Evolutionary conservation across 441 rosid species (phyloP), one percentile per base, ranked within the genome.

Genomic region (Erodium moschatum): DNA sequence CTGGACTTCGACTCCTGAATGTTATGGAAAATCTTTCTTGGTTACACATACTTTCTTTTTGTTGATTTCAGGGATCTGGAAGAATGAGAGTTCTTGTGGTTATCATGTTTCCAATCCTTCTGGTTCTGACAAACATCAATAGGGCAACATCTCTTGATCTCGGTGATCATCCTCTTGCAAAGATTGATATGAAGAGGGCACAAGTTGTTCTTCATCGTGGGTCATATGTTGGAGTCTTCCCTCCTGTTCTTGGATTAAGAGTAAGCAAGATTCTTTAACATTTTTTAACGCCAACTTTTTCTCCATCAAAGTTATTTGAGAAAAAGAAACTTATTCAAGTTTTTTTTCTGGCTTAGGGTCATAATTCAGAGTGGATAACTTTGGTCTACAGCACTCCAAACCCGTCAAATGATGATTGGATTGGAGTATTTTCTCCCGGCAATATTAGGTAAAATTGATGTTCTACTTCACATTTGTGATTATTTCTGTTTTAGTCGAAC

Each of bases 351-450:
- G 64, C 66, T 70, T 68, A 88, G 97, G 95, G 91, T 69, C 83
- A 80, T 80, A 86, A 81, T 69, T 69, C 84, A 2, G 94, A 85
- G 64, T 79, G 84, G 83, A 81, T 89, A 56, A 78, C 78, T 15
- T 79, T 91, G 66, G 81, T 83, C 58, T 88, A 75, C 68, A 65
- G 72, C 67, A 80, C 79, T 74, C 83, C 82, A 10, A 78, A 74
- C 68, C 94, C 96, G 48, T 85, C 91, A 13, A 67, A 67, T 75
- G 89, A 81, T 80, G 94, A 91, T 68, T 91, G 97, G 94, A 85
- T 91, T 77, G 97, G 89, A 72, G 94, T 91, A 62, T 89, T 91
- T 79, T 91, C 97, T 70, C 96, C 97, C 24, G 87, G 89, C 50
- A 82, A 89, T 76, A 85, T 91, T 83, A 89, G 86, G 97, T 89